Evolutionary conservation across 768 basidiomycete genomes (phyloP).

Genomic region (Agrocybe praecox): DNA sequence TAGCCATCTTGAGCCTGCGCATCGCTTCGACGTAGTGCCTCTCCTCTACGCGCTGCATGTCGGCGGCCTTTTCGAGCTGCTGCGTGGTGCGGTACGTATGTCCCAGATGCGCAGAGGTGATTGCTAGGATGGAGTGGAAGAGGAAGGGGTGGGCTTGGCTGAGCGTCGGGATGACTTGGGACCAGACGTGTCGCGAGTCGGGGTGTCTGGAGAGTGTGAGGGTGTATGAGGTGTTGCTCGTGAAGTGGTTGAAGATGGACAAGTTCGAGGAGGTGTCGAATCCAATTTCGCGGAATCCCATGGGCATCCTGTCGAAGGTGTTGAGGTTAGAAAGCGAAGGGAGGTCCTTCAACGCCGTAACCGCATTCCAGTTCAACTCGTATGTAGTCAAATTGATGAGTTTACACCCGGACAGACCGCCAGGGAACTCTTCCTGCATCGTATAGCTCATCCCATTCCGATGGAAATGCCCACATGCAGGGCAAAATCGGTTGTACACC

Average conservation of each 20-base stretch:
- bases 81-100: not conserved
- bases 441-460: not conserved
- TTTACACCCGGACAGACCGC: not conserved
- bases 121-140: not conserved
- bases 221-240: not conserved
- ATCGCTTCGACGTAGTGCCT: not conserved
- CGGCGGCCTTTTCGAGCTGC: not conserved
- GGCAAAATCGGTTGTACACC: not conserved
- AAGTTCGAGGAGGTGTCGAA: not conserved
- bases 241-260: not conserved
- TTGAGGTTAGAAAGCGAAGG: not conserved
- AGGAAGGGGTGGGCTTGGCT: not conserved
- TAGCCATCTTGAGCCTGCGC: not conserved
- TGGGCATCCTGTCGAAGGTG: not conserved
- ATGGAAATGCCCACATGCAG: not conserved
- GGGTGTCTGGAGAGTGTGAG: not conserved
- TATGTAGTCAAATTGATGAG: not conserved
- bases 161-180: not conserved
- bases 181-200: not conserved
- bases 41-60: not conserved
- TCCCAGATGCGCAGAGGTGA: not conserved
- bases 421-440: not conserved
- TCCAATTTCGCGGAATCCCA: not conserved
- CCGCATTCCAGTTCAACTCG: not conserved
- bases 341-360: not conserved